A percentile compares a stretch with the other conserved stretches of the same genome.
These are phyloP conservation scores for Hortaea werneckii DNA, from an alignment of 2,329 filamentous ascomycete species.

Conservation along the genomic window DNA sequence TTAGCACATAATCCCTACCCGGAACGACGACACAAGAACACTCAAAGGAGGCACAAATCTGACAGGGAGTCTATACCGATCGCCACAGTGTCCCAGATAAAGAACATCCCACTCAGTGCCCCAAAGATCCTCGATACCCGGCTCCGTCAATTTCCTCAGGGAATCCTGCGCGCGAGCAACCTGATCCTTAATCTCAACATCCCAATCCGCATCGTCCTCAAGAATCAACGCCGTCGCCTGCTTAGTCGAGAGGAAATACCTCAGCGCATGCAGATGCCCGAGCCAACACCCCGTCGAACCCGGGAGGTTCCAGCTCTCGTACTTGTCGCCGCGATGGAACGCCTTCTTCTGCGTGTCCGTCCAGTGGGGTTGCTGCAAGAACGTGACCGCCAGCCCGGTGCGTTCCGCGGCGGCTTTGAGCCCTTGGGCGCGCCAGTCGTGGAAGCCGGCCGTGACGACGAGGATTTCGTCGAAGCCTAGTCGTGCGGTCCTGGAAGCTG, in stretches of 20 bases:
- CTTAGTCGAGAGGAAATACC: constrained; percentile 18
- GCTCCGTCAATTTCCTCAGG: not conserved
- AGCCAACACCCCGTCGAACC: constrained; percentile 14
- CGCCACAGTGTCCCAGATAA: constrained; percentile 31
- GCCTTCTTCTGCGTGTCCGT: not conserved
- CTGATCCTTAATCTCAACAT: constrained; percentile 20
- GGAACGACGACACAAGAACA: too few species aligned
- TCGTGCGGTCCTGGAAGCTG: too few species aligned
- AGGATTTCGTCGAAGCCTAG: not conserved
- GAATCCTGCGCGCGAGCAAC: not conserved
- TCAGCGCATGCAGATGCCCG: constrained; percentile 23
- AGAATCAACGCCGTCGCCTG: constrained; percentile 22
- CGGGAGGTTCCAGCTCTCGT: not conserved
- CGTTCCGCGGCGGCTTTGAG: not conserved
- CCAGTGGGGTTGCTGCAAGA: not conserved
- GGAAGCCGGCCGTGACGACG: not conserved
- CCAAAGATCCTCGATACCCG: constrained; percentile 14
- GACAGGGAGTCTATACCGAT: constrained; percentile 8
- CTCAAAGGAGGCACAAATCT: too few species aligned
- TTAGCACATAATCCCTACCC: too few species aligned
- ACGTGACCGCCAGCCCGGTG: not conserved
- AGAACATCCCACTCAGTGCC: constrained; percentile 29
- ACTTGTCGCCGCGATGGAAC: not conserved
- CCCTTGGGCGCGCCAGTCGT: not conserved
- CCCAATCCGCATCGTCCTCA: constrained; percentile 32